Evolutionary conservation across 306 rosid species (phyloP).

Genomic region (Cicer pinnatifidum): DNA sequence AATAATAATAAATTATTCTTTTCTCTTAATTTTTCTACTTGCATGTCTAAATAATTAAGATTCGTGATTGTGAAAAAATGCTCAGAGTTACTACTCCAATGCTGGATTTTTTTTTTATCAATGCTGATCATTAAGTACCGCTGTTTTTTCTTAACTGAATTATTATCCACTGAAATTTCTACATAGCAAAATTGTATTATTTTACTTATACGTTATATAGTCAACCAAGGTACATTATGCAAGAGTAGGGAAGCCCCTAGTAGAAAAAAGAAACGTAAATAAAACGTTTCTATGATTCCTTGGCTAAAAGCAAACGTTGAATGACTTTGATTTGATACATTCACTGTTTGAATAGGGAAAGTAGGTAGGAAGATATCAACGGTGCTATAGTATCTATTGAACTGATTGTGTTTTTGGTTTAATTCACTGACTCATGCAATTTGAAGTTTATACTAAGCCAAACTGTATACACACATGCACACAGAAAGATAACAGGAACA

Average conservation of each 20-base stretch:
- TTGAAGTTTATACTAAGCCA: conserved; percentile 29
- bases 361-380: conserved; percentile 20
- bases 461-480: conserved; percentile 29
- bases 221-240: conserved; percentile 10
- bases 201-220: too few species aligned
- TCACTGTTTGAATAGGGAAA: conserved; percentile 21
- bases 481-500: conserved; percentile 35
- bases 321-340: conserved; percentile 27
- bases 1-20: too few species aligned
- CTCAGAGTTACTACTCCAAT: too few species aligned
- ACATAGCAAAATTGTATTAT: too few species aligned
- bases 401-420: conserved; percentile 18
- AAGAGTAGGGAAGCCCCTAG: neutral
- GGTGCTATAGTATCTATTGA: conserved; percentile 21
- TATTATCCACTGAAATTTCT: too few species aligned
- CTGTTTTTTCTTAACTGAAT: too few species aligned
- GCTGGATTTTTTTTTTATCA: too few species aligned
- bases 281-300: conserved; percentile 19
- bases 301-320: neutral
- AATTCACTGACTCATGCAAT: conserved; percentile 22
- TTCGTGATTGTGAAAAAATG: too few species aligned
- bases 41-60: too few species aligned
- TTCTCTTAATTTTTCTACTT: too few species aligned
- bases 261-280: neutral
- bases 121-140: too few species aligned